phyloP scores from a whole-genome alignment of 495 filamentous ascomycete species.

The Aspergillus nidulans region DNA sequence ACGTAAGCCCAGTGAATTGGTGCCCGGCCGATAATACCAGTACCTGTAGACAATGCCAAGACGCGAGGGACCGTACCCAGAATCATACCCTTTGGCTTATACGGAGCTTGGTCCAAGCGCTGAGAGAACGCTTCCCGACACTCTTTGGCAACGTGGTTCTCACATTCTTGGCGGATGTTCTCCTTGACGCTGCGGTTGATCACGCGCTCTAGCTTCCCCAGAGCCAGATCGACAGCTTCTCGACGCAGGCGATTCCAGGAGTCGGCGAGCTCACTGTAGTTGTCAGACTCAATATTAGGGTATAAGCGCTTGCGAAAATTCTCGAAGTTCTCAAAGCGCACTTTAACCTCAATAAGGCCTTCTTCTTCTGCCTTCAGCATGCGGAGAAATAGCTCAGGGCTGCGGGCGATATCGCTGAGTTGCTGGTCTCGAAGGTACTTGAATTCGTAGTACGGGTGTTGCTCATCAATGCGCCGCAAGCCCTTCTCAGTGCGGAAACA shows the following conservation, averaged over 20 bases:
- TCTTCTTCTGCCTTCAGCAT: constrained; percentile 98
- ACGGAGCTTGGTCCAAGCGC: constrained; percentile 90
- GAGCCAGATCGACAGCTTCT: constrained; percentile 77
- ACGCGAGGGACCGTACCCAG: constrained; percentile 85
- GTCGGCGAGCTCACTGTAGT: constrained; percentile 90
- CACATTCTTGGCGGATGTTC: constrained; percentile 82
- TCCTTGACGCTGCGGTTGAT: constrained; percentile 91
- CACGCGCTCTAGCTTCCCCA: constrained; percentile 73
- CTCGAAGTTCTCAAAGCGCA: constrained; percentile 69
- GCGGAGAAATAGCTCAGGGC: constrained; percentile 83
- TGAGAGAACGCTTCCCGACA: constrained; percentile 82
- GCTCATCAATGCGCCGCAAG: constrained; percentile 87
- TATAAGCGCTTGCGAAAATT: constrained; percentile 70
- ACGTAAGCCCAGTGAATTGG: constrained; percentile 87
- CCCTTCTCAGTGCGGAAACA: constrained; percentile 92
- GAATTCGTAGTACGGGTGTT: constrained; percentile 95
- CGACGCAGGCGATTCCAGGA: constrained; percentile 86
- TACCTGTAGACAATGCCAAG: constrained; percentile 76
- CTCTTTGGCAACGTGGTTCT: constrained; percentile 75
- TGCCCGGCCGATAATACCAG: constrained; percentile 65
- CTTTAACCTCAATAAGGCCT: constrained; percentile 76
- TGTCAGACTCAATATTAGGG: constrained; percentile 83
- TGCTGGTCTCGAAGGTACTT: constrained; percentile 91
- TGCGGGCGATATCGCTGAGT: constrained; percentile 69
- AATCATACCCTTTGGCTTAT: constrained; percentile 90